Percentiles rank a stretch among this genome's conserved stretches.
These are phyloP conservation scores for Elsinoe batatas DNA, from an alignment of 2,329 filamentous ascomycete genomes.

Conservation along the genomic window DNA sequence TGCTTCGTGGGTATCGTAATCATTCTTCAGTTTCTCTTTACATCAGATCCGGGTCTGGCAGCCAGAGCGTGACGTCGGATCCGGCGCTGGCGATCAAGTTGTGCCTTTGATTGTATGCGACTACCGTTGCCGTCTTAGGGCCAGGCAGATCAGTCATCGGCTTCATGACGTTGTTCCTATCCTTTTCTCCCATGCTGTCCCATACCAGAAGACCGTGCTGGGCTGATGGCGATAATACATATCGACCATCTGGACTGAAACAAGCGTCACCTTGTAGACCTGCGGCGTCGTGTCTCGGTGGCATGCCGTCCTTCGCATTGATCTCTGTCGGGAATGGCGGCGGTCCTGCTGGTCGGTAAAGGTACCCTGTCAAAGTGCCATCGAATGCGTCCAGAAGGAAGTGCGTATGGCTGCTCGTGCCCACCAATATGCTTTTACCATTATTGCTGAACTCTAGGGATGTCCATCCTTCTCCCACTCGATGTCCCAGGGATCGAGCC, in stretches of 20 bases:
- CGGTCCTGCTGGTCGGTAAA: conserved; percentile 23
- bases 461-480: conserved; percentile 58
- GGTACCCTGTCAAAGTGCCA: conserved; percentile 48
- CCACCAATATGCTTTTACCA: conserved; percentile 74
- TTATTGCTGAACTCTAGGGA: conserved; percentile 95
- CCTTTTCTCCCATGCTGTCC: conserved; percentile 57
- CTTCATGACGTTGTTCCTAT: conserved; percentile 49
- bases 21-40: neutral
- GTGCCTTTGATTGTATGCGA: conserved; percentile 82
- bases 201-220: conserved; percentile 69
- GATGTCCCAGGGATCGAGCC: conserved; percentile 41
- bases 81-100: conserved; percentile 90
- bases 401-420: conserved; percentile 75
- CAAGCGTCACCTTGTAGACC: conserved; percentile 62
- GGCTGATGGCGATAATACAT: conserved; percentile 69
- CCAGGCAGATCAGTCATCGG: conserved; percentile 57
- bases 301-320: conserved; percentile 13
- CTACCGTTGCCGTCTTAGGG: conserved; percentile 55
- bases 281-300: conserved; percentile 13
- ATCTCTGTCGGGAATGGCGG: conserved; percentile 15
- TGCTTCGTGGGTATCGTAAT: neutral
- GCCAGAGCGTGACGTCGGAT: conserved; percentile 52
- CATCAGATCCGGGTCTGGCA: conserved; percentile 34
- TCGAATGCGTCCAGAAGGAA: conserved; percentile 91
- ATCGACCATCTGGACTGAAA: conserved; percentile 82